Base-by-base conservation (phyloP, 129 eudicot species). In the Artemisia argyi region DNA sequence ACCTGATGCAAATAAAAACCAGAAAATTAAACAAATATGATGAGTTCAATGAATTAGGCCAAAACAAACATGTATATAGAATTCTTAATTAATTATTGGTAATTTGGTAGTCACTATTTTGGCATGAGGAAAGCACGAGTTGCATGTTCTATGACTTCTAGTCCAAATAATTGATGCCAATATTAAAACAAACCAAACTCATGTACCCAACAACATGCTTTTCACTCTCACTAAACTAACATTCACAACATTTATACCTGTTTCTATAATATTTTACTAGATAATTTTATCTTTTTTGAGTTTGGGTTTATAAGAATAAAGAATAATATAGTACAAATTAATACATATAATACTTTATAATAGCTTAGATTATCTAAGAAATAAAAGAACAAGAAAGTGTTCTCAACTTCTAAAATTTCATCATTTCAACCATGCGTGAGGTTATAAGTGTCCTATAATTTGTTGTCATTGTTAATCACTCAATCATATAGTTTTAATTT, bases 71-170 rank as follows among this genome's bases (percentile, higher is more conserved):
- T 20, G 22, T 26, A 8, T 4, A 32, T 6, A 51, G 7, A 17
- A 2, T 17, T 71, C 3, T 22, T 74, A 65, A 65, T 75, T 42
- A 75, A 54, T n/a, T 24, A 68, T 61, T 76, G 55, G 70, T 69
- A 39, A 49, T 77, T 61, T 69, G 55, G 70, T 69, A 39, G 35
- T 77, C 81, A 77, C 81, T 77, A 70, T 69, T 70, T 61, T 69
- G 71, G 81, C 76, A 70, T 77, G 81, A 73, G 70, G 64, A 77
- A 70, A 70, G 66, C 81, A 70, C 72, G 70, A 62, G 14, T 77
- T 62, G 72, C 81, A 77, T 77, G 76, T 77, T 77, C 70, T 66
- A 47, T 42, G 76, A 70, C 66, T 77, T 62, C 7, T 62, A 46
- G 54, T 77, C 71, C 59, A 77, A 62, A 77, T 71, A 77, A 77